These are phyloP conservation scores for Mortierella sp. DNA, from an alignment of 371 early-diverging fungal species.

Conservation along the genomic window DNA sequence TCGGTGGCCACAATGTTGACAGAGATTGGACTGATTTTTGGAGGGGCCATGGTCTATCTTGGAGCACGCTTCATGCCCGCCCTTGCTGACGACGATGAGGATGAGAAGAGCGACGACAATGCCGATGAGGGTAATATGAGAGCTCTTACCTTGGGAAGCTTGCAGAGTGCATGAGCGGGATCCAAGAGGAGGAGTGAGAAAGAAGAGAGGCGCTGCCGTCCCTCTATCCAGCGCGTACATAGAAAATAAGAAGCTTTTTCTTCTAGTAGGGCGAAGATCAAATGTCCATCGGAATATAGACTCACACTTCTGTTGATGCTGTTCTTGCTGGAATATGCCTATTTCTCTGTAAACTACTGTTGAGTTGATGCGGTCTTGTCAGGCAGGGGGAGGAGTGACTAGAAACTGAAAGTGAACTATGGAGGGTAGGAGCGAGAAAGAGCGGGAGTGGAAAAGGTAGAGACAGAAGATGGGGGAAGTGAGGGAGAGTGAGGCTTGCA, in stretches of 20 bases:
- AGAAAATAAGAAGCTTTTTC: no score
- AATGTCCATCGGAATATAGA: neutral
- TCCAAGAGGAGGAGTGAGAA: no score
- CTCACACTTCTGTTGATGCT: neutral
- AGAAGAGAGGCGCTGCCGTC: no score
- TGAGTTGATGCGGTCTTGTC: no score
- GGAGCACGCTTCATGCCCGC: constrained; percentile 13
- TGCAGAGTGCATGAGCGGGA: no score
- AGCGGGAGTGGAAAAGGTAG: neutral
- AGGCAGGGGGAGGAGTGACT: no score
- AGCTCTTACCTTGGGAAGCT: no score
- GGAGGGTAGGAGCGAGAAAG: neutral
- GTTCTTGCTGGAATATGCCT: neutral
- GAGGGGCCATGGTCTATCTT: constrained; percentile 17
- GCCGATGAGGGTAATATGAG: no score
- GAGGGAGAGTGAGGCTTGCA: neutral
- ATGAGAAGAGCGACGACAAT: no score
- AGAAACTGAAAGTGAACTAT: no score
- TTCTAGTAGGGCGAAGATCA: no score
- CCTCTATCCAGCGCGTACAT: no score
- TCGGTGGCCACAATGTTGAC: constrained; percentile 18
- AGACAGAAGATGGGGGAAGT: neutral
- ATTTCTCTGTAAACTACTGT: neutral
- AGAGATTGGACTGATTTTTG: constrained; percentile 17
- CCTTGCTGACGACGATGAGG: neutral